Base-by-base conservation (phyloP, 139 green algal species). In the Pedinophyceae sp. region DNA sequence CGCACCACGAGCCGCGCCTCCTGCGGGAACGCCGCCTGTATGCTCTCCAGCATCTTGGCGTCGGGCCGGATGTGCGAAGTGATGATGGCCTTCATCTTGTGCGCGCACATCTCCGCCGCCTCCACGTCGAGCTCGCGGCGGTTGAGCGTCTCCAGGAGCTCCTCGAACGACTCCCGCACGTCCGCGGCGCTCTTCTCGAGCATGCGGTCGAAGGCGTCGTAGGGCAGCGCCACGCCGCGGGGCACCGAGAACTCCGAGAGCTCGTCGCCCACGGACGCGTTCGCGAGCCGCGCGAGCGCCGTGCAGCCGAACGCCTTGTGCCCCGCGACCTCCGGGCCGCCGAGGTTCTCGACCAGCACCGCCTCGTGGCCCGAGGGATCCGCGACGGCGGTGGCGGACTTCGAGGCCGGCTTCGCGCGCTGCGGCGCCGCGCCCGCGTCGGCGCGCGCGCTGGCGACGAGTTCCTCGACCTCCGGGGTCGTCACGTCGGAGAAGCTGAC, bases 131-230 rank as follows among this genome's bases (percentile, higher is more conserved):
- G 49, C 52, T 76, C 27, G 1, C 18, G 29, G 29, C 69, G 19
- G 43, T 23, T 6, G 6, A 50, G 43, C 49, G 56, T 16, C 3
- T 52, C 34, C 60, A 88, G 59, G 54, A 83, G 68, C 3, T 53
- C 22, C 24, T 60, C 18, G 24, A 66, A 82, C 22, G 61, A 53
- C 29, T 49, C 48, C 27, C 45, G 27, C 50, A 67, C 27, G 6
- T 64, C 58, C 0, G 57, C 62, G 10, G 28, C 40, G 2, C 48
- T 20, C 27, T 70, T 67, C 26, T 64, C 56, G 23, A 89, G 56
- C 2, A 72, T 77, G 18, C 61, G 39, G 30, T 95, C 83, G 79
- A 98, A 87, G n/a, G 28, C 61, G 18, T 90, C 90, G 71, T 93
- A 98, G 0, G 90, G 91, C 39, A 98, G 54, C 29, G 66, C 70